Evolutionary conservation across 805 yeast species (phyloP), one percentile per base, ranked within the genome.

Genomic region (Brettanomyces naardenensis): DNA sequence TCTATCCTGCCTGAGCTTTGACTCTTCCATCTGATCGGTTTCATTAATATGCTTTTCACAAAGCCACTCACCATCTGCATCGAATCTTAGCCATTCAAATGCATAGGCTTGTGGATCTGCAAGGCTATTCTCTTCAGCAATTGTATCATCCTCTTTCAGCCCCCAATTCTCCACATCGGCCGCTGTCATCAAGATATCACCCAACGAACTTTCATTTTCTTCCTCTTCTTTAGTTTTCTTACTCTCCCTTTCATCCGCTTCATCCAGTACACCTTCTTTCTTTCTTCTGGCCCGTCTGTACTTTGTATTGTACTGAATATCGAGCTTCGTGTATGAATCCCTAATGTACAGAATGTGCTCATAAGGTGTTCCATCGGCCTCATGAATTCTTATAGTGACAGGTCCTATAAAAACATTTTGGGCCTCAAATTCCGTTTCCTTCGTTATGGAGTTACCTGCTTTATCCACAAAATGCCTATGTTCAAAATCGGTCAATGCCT

Each of bases 301-400:
- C 57, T 88, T 90, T 4, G 97, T 87, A 59, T 92, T 92, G 61
- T 92, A 92, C 54, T 87, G 97, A 34, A 92, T 87, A 53, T 92
- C 98, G 32, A 92, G 66, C 53, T 85, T 87, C 1, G 95, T 85
- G 47, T 79, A 77, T 1, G 78, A 73, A 31, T 90, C 97, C 49
- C 87, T 85, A 37, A 92, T 65, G 46, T 87, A 94, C 18, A 92
- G 95, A 34, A 92, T 90, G 56, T 92, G 99, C 53, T 92, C 99
- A 54, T 92, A 92, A 0, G 99, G 98, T 0, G 97, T 87, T 6
- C 98, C 98, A 58, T 92, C 97, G 0, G 96, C 94, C 53, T 92
- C 99, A 55, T 92, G 98, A 27, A 92, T 89, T 51, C 98, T 68
- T 27, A 92, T 85, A 0, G 99, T 92, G 84, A 92, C 86, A 0